A percentile compares a stretch with the other conserved stretches of the same genome.
These are phyloP conservation scores for Echinochloa phyllopogon DNA, from an alignment of 176 grass and related monocot genomes.

Conservation along the genomic window DNA sequence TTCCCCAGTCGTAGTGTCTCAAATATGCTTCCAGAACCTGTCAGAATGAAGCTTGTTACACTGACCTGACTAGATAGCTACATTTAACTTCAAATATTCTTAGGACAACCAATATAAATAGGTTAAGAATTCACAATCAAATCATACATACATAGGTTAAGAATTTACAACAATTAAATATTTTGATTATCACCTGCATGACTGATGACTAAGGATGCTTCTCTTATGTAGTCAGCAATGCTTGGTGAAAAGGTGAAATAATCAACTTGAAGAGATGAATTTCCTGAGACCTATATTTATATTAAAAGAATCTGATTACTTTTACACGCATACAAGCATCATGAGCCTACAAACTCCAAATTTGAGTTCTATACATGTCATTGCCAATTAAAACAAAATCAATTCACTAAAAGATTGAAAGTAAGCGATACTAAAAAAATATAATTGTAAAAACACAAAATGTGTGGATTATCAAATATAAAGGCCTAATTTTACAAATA, in stretches of 20 bases:
- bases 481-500: background rate
- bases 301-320: conserved; percentile 24
- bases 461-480: background rate
- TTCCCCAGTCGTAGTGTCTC: conserved; percentile 68
- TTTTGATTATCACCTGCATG: conserved; percentile 60
- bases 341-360: conserved; percentile 3
- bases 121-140: background rate
- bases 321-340: background rate
- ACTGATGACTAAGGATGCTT: conserved; percentile 78
- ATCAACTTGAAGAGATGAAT: conserved; percentile 59
- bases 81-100: background rate
- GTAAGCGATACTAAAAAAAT: background rate
- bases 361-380: background rate
- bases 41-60: conserved; percentile 20
- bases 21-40: conserved; percentile 91
- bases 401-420: background rate
- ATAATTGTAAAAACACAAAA: conserved; percentile 12
- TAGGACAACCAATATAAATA: conserved; percentile 10
- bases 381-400: background rate
- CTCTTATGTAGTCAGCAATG: conserved; percentile 72
- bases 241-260: conserved; percentile 87
- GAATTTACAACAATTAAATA: background rate
- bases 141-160: conserved; percentile 1
- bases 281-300: conserved; percentile 57
- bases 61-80: background rate